phyloP scores from a whole-genome alignment of 495 filamentous ascomycete species.

The Aspergillus cavernicola region DNA sequence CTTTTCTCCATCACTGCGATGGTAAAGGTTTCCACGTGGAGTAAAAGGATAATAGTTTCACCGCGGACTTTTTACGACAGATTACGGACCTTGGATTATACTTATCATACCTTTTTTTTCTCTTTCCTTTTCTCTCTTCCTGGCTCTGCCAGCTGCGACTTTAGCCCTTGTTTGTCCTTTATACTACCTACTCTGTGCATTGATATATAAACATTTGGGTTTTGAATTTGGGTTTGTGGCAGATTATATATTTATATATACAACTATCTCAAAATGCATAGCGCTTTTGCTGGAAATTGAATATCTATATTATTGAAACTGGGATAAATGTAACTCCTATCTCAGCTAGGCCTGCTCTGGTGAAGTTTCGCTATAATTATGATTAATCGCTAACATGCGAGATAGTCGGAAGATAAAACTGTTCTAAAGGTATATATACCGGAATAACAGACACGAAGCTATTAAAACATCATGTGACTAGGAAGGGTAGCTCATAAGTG shows the following conservation, averaged over 20 bases:
- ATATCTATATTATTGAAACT: neutral
- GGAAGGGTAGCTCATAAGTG: neutral
- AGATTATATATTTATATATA: slow-evolving; percentile 10
- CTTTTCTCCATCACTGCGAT: neutral
- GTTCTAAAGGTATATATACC: no score
- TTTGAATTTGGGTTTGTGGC: slow-evolving; percentile 9
- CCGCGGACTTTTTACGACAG: slow-evolving; percentile 12
- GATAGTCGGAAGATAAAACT: no score
- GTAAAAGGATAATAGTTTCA: slow-evolving; percentile 11
- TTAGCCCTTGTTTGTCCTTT: slow-evolving; percentile 8
- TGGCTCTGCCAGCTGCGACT: neutral
- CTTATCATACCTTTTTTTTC: no score
- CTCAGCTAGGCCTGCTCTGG: no score
- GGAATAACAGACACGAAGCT: no score
- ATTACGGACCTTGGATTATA: slow-evolving; percentile 6
- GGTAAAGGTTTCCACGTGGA: neutral
- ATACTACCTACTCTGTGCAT: slow-evolving; percentile 7
- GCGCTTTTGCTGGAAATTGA: neutral
- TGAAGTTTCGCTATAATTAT: no score
- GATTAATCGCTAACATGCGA: no score
- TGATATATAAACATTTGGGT: slow-evolving; percentile 15
- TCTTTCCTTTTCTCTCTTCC: slow-evolving; percentile 5
- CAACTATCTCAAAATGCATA: neutral
- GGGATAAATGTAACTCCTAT: no score
- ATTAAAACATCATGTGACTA: no score